These are phyloP conservation scores for Lentinula novae-zelandiae DNA, from an alignment of 1,284 basidiomycete genomes.

Conservation along the genomic window DNA sequence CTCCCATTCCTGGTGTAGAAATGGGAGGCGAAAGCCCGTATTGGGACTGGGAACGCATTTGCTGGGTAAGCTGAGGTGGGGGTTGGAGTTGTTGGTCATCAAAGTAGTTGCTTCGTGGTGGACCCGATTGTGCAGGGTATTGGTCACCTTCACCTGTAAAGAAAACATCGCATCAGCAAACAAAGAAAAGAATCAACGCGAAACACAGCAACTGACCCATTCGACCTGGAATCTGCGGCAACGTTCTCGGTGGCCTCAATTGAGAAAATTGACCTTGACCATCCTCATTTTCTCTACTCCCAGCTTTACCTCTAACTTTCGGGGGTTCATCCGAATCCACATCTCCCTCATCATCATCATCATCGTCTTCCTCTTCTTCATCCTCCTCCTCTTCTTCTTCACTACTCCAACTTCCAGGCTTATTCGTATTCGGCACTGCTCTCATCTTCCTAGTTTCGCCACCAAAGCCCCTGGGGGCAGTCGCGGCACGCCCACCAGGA, in stretches of 20 bases:
- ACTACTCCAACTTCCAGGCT: conserved; percentile 69
- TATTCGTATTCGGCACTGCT: conserved; percentile 25
- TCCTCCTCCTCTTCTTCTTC: conserved; percentile 76
- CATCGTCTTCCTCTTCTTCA: conserved; percentile 68
- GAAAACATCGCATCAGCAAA: no score
- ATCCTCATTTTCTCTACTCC: conserved; percentile 1
- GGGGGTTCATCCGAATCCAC: conserved; percentile 23
- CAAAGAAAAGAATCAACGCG: background rate
- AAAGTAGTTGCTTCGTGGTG: no score
- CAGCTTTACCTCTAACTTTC: conserved; percentile 10
- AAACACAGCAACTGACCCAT: conserved; percentile 23
- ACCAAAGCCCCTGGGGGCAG: background rate
- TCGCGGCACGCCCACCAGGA: conserved; percentile 49
- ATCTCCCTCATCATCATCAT: conserved; percentile 49
- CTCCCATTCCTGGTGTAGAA: conserved; percentile 29
- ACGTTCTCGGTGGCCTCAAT: conserved; percentile 37
- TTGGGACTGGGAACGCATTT: no score
- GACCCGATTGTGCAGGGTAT: no score
- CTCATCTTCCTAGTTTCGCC: conserved; percentile 33
- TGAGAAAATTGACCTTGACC: conserved; percentile 13
- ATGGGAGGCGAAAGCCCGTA: no score
- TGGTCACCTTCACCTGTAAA: no score
- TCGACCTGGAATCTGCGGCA: conserved; percentile 42
- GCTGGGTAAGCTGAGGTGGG: no score
- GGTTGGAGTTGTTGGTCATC: no score